Conservation (phyloP, 1,284 basidiomycete species). For the Trametes hirsuta region DNA sequence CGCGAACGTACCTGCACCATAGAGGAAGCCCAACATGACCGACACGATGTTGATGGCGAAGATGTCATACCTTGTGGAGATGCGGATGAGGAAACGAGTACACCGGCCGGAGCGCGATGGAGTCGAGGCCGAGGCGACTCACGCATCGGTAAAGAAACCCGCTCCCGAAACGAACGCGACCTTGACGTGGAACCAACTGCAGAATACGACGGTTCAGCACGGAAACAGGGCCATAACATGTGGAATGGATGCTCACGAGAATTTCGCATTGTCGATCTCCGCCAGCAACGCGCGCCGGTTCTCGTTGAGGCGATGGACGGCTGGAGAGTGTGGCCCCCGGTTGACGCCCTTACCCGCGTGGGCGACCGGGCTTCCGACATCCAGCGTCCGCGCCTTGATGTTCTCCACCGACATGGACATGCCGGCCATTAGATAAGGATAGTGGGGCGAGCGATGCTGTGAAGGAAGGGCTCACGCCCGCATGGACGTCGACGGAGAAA, state of each 20-base stretch:
- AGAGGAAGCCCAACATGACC: conserved; percentile 60
- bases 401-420: not conserved
- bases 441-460: not conserved
- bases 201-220: not conserved
- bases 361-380: not conserved
- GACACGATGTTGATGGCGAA: conserved; percentile 60
- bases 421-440: not conserved
- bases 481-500: conserved; percentile 4
- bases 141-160: conserved; percentile 87
- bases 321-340: not conserved
- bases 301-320: conserved; percentile 36
- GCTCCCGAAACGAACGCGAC: conserved; percentile 77
- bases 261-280: conserved; percentile 59
- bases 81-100: not conserved
- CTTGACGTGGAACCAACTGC: conserved; percentile 63
- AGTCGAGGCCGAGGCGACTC: conserved; percentile 31
- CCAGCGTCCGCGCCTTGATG: conserved; percentile 7
- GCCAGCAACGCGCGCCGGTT: conserved; percentile 50
- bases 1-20: conserved; percentile 38
- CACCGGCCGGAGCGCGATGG: not conserved
- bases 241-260: conserved; percentile 43
- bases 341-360: not conserved
- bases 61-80: conserved; percentile 45
- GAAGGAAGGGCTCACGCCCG: conserved; percentile 16
- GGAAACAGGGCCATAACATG: not conserved